Conservation (phyloP, 225 moss, liverwort and hornwort species). For the Takakia lepidozioides region DNA sequence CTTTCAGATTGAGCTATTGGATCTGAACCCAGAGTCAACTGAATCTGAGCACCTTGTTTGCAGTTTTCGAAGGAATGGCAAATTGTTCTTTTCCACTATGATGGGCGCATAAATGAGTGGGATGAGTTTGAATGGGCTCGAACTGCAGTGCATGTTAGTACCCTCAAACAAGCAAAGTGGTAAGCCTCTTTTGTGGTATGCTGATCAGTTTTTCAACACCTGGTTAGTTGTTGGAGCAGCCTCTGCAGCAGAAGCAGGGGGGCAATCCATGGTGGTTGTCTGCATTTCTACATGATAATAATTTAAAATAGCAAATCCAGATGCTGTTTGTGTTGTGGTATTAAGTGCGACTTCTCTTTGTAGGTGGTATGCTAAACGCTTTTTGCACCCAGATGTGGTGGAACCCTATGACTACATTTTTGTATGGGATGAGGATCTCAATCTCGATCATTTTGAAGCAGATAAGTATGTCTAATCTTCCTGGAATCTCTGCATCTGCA, state of each 20-base stretch:
- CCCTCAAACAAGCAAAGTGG: conserved; percentile 94
- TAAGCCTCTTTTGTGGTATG: conserved; percentile 2
- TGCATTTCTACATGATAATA: too few relatives aligned
- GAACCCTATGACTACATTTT: conserved; percentile 92
- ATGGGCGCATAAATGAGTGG: conserved; percentile 89
- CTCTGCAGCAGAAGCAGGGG: too few relatives aligned
- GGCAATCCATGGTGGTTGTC: too few relatives aligned
- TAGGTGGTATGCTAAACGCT: conserved; percentile 99
- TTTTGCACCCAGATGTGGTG: conserved; percentile 93
- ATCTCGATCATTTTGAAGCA: conserved; percentile 75
- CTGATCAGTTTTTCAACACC: too few relatives aligned
- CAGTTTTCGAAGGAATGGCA: conserved; percentile 97
- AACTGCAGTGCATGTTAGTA: conserved; percentile 75
- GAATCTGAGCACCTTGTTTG: too few relatives aligned
- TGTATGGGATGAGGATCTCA: conserved; percentile 99
- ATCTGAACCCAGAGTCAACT: too few relatives aligned
- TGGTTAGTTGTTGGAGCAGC: too few relatives aligned
- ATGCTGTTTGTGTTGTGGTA: too few relatives aligned
- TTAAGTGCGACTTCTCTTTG: not conserved
- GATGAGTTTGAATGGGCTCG: conserved; percentile 89
- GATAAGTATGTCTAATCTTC: conserved; percentile 48
- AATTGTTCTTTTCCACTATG: conserved; percentile 91
- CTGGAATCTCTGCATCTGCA: too few relatives aligned
- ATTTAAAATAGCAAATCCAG: too few relatives aligned
- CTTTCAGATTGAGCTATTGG: too few relatives aligned